A percentile compares a stretch with the other conserved stretches of the same genome.
Conservation (phyloP, 179 eudicot species). For the Pouteria campechiana region DNA sequence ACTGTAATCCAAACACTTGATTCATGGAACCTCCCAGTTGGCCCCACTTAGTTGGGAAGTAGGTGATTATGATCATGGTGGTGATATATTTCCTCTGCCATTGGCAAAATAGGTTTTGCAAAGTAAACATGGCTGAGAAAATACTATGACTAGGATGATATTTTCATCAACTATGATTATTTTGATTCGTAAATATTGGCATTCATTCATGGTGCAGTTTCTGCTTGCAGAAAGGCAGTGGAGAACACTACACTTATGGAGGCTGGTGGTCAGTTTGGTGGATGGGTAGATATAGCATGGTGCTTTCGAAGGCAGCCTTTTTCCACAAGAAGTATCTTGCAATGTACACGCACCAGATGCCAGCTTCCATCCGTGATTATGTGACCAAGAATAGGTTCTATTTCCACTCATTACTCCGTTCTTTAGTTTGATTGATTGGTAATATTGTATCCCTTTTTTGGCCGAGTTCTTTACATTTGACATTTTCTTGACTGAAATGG, state of each 20-base stretch:
- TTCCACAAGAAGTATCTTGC: slow-evolving; percentile 77
- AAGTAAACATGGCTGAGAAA: too few species aligned
- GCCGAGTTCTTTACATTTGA: neutral
- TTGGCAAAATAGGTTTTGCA: too few species aligned
- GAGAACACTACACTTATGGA: slow-evolving; percentile 41
- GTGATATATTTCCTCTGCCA: too few species aligned
- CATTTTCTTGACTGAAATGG: slow-evolving; percentile 1
- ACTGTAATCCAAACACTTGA: too few species aligned
- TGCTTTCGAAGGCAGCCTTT: slow-evolving; percentile 88
- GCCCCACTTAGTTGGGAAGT: too few species aligned
- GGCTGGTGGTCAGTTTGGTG: slow-evolving; percentile 99
- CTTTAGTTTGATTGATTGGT: neutral
- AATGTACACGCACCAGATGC: slow-evolving; percentile 68
- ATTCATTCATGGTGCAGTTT: too few species aligned
- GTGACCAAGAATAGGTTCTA: slow-evolving; percentile 55
- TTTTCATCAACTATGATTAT: too few species aligned
- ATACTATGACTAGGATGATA: too few species aligned
- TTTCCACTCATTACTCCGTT: too few species aligned
- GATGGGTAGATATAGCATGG: slow-evolving; percentile 87
- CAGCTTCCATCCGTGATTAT: slow-evolving; percentile 72
- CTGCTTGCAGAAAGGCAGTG: slow-evolving; percentile 32
- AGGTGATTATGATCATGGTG: too few species aligned
- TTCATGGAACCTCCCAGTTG: too few species aligned
- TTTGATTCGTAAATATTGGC: too few species aligned
- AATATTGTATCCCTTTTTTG: neutral